phyloP scores from a whole-genome alignment of 345 rosid species.

The Euphorbia tirucalli region DNA sequence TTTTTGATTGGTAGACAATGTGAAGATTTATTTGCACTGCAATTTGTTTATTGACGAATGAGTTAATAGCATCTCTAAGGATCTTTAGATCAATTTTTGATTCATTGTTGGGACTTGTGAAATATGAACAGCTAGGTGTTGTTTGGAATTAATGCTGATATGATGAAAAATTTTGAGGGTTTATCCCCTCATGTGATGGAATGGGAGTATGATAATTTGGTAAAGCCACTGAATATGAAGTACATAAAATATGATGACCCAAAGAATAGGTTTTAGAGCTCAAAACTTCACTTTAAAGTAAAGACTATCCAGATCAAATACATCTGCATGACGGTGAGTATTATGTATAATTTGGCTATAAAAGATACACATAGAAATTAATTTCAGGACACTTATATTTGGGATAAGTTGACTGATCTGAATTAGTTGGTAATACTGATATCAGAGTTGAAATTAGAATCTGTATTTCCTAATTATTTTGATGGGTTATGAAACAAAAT shows the following conservation, averaged over 20 bases:
- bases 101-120: not conserved
- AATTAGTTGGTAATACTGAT: not conserved
- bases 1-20: not conserved
- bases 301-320: not conserved
- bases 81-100: not conserved
- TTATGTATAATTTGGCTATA: not conserved
- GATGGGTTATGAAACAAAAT: not conserved
- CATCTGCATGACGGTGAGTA: not conserved
- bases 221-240: not conserved
- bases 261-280: not conserved
- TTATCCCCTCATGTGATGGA: not conserved
- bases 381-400: not conserved
- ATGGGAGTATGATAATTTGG: not conserved
- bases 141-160: not conserved
- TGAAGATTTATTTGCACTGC: not conserved
- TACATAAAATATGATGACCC: not conserved
- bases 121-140: not conserved
- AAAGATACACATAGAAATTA: not conserved
- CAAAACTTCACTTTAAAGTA: not conserved
- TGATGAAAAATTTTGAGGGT: not conserved
- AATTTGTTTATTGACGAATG: not conserved
- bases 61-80: not conserved
- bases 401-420: not conserved
- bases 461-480: not conserved
- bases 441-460: not conserved